These are phyloP conservation scores for Isoetes engelmannii DNA, from an alignment of 83 land plant genomes.

Conservation along the genomic window DNA sequence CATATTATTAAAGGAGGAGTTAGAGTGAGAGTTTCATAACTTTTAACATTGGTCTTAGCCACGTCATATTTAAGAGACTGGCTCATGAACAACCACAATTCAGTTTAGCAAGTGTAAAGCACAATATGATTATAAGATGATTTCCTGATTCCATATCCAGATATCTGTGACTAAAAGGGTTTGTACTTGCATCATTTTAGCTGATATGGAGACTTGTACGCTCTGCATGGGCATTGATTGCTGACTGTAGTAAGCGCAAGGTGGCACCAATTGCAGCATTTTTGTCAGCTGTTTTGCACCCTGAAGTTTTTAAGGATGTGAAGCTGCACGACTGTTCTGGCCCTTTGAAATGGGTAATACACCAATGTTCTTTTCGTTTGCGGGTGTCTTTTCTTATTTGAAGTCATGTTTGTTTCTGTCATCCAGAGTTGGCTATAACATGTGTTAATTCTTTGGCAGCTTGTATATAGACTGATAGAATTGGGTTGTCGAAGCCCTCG, in stretches of 20 bases:
- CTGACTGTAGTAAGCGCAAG: constrained; percentile 60
- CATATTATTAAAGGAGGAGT: too few species aligned
- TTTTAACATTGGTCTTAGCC: too few species aligned
- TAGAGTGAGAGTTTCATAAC: too few species aligned
- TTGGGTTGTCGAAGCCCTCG: constrained; percentile 88
- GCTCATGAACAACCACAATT: too few species aligned
- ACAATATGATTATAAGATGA: too few species aligned
- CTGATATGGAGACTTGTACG: constrained; percentile 54
- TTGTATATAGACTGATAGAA: constrained; percentile 56
- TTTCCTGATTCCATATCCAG: too few species aligned
- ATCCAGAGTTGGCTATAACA: neutral
- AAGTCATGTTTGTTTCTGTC: constrained; percentile 1
- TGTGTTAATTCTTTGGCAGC: constrained; percentile 36
- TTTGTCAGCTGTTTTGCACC: constrained; percentile 61
- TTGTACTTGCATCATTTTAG: constrained; percentile 15
- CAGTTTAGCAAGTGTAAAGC: too few species aligned
- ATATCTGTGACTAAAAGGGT: too few species aligned
- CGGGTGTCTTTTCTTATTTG: neutral
- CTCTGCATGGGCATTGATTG: constrained; percentile 56
- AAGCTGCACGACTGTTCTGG: constrained; percentile 48
- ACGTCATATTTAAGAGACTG: too few species aligned
- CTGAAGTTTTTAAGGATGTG: constrained; percentile 36
- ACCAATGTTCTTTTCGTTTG: neutral
- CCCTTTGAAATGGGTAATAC: constrained; percentile 67
- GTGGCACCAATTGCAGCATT: constrained; percentile 77